A percentile compares a stretch with the other conserved stretches of the same genome.
These are phyloP conservation scores for Penicillium sp. DNA, from an alignment of 2,329 filamentous ascomycete genomes.

Conservation along the genomic window DNA sequence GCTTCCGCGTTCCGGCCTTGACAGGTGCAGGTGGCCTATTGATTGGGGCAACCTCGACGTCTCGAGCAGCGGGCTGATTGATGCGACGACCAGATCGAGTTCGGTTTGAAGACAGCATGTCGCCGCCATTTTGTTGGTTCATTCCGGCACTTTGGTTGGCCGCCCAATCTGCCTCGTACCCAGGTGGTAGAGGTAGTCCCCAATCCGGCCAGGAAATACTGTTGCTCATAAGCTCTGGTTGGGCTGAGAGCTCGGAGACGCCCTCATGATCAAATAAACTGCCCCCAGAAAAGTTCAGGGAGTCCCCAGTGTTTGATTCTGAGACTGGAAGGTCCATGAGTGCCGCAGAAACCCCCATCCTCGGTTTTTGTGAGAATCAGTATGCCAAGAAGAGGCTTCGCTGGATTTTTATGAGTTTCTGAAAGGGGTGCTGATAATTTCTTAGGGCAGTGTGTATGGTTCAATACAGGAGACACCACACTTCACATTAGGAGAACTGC, in stretches of 20 bases:
- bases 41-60: background rate
- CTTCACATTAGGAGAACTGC: background rate
- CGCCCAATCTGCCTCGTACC: background rate
- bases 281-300: background rate
- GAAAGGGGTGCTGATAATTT: background rate
- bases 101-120: background rate
- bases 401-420: background rate
- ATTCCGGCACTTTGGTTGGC: background rate
- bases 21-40: background rate
- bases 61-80: background rate
- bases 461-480: background rate
- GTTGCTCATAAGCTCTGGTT: background rate
- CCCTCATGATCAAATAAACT: conserved; percentile 3
- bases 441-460: background rate
- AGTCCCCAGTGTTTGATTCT: background rate
- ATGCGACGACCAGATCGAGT: conserved; percentile 8
- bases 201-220: background rate
- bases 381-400: background rate
- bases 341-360: background rate
- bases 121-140: background rate
- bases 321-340: conserved; percentile 1
- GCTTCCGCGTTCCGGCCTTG: conserved; percentile 48
- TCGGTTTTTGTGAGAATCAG: background rate
- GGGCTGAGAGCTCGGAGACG: background rate
- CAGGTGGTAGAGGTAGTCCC: background rate